phyloP scores from a whole-genome alignment of 805 yeast genomes.

The Debaryomyces prosopidis region DNA sequence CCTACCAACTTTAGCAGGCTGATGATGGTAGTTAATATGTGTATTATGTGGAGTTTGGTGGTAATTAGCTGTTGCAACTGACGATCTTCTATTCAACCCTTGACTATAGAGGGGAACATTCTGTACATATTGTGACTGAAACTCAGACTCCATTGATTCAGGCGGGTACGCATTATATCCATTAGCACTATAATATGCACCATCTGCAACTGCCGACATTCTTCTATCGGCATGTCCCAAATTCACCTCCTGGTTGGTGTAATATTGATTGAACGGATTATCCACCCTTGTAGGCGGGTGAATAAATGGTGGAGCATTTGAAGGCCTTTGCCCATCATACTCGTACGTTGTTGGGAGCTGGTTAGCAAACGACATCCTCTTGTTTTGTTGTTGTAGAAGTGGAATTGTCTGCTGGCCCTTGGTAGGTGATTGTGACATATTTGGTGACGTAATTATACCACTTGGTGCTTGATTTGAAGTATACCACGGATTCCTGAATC shows the following conservation, averaged over 20 bases:
- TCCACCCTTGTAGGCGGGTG: slow-evolving; percentile 47
- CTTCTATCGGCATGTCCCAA: slow-evolving; percentile 34
- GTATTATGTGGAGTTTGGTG: slow-evolving; percentile 9
- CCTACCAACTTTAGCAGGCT: slow-evolving; percentile 17
- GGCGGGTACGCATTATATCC: slow-evolving; percentile 14
- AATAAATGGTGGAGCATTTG: slow-evolving; percentile 27
- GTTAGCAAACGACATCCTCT: slow-evolving; percentile 38
- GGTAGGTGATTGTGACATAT: slow-evolving; percentile 28
- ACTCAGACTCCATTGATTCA: slow-evolving; percentile 3
- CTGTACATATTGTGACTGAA: slow-evolving; percentile 11
- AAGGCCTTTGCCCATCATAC: slow-evolving; percentile 26
- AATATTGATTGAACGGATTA: slow-evolving; percentile 46
- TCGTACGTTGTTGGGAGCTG: slow-evolving; percentile 55
- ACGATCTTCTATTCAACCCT: slow-evolving; percentile 18
- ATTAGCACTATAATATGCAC: slow-evolving; percentile 16
- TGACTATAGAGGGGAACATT: slow-evolving; percentile 2
- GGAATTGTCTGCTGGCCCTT: slow-evolving; percentile 24
- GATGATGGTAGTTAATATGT: slow-evolving; percentile 8
- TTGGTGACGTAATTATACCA: slow-evolving; percentile 4
- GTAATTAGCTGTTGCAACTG: slow-evolving; percentile 21
- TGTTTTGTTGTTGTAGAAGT: slow-evolving; percentile 28
- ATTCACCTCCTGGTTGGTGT: slow-evolving; percentile 37
- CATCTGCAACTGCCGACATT: slow-evolving; percentile 37
- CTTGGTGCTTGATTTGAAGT: slow-evolving; percentile 19
- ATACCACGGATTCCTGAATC: slow-evolving; percentile 48